Evolutionary conservation across 306 rosid genomes (phyloP).

Genomic region (Vigna trinervia): DNA sequence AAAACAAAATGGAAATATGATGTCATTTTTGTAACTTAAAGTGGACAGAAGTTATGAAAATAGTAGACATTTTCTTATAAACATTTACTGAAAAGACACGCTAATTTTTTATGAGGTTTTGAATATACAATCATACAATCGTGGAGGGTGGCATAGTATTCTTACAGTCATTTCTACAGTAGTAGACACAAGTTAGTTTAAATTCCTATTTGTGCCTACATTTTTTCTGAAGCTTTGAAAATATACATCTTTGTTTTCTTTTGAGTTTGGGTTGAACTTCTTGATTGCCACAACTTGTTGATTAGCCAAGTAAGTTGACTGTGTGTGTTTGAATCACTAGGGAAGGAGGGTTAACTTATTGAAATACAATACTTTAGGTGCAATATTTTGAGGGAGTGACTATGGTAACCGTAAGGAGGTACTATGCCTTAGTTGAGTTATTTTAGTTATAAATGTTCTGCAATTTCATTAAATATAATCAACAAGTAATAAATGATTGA

Average conservation of each 20-base stretch:
- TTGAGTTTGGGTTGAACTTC: slow-evolving; percentile 17
- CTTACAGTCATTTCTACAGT: slow-evolving; percentile 9
- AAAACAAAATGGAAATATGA: neutral
- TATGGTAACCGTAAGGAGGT: slow-evolving; percentile 17
- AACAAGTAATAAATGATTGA: slow-evolving; percentile 27
- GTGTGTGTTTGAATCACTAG: neutral
- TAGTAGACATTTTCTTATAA: neutral
- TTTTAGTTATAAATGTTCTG: neutral
- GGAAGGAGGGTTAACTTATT: slow-evolving; percentile 16
- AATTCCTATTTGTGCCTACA: slow-evolving; percentile 8
- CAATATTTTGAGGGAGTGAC: slow-evolving; percentile 24
- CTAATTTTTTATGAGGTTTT: slow-evolving; percentile 15
- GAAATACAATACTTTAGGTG: slow-evolving; percentile 30
- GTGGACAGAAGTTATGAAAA: neutral
- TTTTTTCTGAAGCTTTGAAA: slow-evolving; percentile 20
- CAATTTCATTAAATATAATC: slow-evolving; percentile 10
- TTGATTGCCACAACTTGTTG: slow-evolving; percentile 28
- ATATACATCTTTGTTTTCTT: neutral
- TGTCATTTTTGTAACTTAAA: neutral
- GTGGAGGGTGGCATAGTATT: slow-evolving; percentile 38
- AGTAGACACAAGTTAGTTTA: slow-evolving; percentile 19
- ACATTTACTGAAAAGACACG: neutral
- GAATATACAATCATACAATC: slow-evolving; percentile 27
- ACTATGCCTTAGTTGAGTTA: neutral
- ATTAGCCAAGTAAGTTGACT: slow-evolving; percentile 6